Evolutionary conservation across 805 yeast species (phyloP).

Genomic region (Kluyveromyces dobzhanskii): DNA sequence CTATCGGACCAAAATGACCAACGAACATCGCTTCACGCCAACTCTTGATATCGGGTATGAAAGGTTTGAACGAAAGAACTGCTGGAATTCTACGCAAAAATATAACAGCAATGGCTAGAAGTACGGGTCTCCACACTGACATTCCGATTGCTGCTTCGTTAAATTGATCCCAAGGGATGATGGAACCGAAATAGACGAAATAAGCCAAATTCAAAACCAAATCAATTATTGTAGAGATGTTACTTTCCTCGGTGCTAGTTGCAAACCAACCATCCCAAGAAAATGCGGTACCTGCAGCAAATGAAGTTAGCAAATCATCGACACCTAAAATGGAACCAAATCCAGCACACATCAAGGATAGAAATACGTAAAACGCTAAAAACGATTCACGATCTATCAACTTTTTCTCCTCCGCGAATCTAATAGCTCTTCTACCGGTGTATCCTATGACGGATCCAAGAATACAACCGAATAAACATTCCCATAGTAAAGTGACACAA

Average conservation of each 20-base stretch:
- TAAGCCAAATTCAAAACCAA: conserved; percentile 73
- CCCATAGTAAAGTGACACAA: conserved; percentile 65
- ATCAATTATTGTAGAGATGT: conserved; percentile 86
- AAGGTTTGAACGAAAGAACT: conserved; percentile 60
- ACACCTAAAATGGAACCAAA: conserved; percentile 81
- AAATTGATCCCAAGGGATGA: conserved; percentile 80
- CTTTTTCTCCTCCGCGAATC: conserved; percentile 59
- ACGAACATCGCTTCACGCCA: conserved; percentile 94
- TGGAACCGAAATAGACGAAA: conserved; percentile 84
- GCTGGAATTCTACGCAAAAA: conserved; percentile 79
- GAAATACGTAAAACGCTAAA: conserved; percentile 71
- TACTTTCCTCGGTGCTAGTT: conserved; percentile 70
- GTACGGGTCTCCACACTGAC: conserved; percentile 69
- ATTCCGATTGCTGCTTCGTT: conserved; percentile 55
- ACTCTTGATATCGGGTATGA: conserved; percentile 78
- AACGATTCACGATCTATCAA: conserved; percentile 85
- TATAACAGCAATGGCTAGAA: conserved; percentile 65
- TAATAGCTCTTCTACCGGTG: conserved; percentile 58
- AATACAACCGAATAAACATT: conserved; percentile 70
- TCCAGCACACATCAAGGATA: conserved; percentile 83
- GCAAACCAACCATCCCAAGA: conserved; percentile 93
- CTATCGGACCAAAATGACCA: conserved; percentile 95
- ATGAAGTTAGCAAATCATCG: conserved; percentile 81
- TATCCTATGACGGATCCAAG: conserved; percentile 71
- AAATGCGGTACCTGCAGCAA: conserved; percentile 90